These are phyloP conservation scores for Colletotrichum limetticola DNA, from an alignment of 2,329 filamentous ascomycete genomes.

Conservation along the genomic window DNA sequence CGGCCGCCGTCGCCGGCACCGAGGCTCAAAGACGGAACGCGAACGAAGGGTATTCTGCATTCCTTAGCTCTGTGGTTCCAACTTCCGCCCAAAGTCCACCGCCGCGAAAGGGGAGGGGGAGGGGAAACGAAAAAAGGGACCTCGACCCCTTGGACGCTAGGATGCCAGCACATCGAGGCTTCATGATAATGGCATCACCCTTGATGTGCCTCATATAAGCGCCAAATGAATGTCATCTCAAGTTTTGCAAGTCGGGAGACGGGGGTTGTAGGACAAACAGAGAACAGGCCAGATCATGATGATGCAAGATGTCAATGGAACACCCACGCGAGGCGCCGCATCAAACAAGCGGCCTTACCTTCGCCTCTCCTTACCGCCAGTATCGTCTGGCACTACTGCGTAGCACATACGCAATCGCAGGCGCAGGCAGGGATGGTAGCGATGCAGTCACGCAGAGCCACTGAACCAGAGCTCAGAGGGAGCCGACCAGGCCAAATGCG, in stretches of 20 bases:
- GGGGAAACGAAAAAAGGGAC: background rate
- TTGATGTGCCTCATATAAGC: slow-evolving; percentile 1
- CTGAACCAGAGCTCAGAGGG: background rate
- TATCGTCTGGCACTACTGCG: background rate
- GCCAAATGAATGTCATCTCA: slow-evolving; percentile 26
- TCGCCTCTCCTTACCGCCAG: slow-evolving; percentile 13
- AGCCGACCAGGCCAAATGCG: slow-evolving; percentile 1
- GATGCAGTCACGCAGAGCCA: background rate
- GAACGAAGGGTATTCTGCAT: background rate
- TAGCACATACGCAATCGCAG: background rate
- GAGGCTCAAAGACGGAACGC: background rate
- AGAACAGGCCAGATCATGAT: background rate
- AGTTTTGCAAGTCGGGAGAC: background rate
- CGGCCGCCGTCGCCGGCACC: slow-evolving; percentile 15
- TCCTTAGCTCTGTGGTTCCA: background rate
- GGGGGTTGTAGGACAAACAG: background rate
- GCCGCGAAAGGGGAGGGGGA: background rate
- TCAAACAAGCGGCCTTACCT: slow-evolving; percentile 14
- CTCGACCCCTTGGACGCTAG: slow-evolving; percentile 1
- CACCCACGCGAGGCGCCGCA: background rate
- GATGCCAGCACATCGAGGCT: slow-evolving; percentile 30
- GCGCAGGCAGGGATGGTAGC: background rate
- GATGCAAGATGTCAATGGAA: background rate
- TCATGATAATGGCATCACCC: slow-evolving; percentile 21
- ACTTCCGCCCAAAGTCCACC: slow-evolving; percentile 2